Evolutionary conservation across 176 grass and related monocot genomes (phyloP), one percentile per base, ranked within the genome.

Genomic region (Secale cereale): DNA sequence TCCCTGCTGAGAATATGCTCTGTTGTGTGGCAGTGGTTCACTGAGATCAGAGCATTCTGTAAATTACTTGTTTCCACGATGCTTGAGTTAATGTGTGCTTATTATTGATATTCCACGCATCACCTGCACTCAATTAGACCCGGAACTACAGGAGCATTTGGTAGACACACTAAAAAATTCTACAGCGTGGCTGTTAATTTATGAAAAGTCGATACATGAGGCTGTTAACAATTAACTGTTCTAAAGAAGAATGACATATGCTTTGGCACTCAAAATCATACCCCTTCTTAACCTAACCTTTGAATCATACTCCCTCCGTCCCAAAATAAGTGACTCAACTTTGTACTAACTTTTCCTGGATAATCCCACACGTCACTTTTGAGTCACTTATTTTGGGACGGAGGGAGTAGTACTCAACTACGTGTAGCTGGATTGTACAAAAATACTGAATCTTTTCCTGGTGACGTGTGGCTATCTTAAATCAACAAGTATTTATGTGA

Each of bases 271-370:
- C 22, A 36, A 60, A 82, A 20, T 26, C 15, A 17, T 70, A 36
- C 65, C 85, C 81, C 85, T 82, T 93, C 79, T 77, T 93, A 87
- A 90, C 78, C 56, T 85, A 87, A 70, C 87, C 54, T 46, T 85
- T 62, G 72, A 80, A 3, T 85, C 81, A 30, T 90, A n/a, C n/a
- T n/a, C n/a, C n/a, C n/a, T n/a, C n/a, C n/a, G n/a, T n/a, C n/a
- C n/a, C n/a, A n/a, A n/a, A n/a, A n/a, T n/a, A n/a, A n/a, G n/a
- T n/a, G n/a, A n/a, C n/a, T n/a, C n/a, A n/a, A n/a, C n/a, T n/a
- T n/a, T n/a, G n/a, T n/a, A n/a, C n/a, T n/a, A n/a, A n/a, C n/a
- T n/a, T n/a, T n/a, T n/a, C n/a, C n/a, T n/a, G n/a, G n/a, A n/a
- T n/a, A n/a, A n/a, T n/a, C n/a, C n/a, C n/a, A n/a, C n/a, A n/a